Evolutionary conservation across 2,329 filamentous ascomycete species (phyloP).

Genomic region (Harringtonia aguacate): DNA sequence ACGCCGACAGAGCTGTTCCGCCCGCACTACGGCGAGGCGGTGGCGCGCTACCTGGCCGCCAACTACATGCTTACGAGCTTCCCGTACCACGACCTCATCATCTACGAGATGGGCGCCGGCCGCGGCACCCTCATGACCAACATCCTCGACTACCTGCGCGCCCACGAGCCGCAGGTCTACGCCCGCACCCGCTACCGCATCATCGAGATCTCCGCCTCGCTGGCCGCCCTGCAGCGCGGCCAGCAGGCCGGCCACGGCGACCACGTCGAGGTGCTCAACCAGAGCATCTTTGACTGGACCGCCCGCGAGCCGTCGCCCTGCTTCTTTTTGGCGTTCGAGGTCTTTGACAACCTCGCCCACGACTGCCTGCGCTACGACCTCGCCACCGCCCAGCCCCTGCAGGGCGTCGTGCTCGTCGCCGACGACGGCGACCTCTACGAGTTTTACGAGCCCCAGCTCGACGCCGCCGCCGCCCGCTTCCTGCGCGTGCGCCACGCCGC

Average conservation of each 20-base stretch:
- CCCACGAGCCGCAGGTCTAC: conserved; percentile 83
- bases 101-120: conserved; percentile 98
- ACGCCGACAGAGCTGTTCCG: conserved; percentile 95
- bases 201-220: conserved; percentile 82
- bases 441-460: conserved; percentile 73
- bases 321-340: conserved; percentile 96
- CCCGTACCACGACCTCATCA: conserved; percentile 91
- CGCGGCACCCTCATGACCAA: conserved; percentile 98
- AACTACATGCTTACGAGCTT: conserved; percentile 94
- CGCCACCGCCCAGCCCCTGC: conserved; percentile 68
- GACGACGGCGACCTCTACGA: conserved; percentile 83
- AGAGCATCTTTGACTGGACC: conserved; percentile 90
- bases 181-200: conserved; percentile 87
- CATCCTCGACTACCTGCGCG: conserved; percentile 91
- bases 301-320: conserved; percentile 82
- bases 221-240: conserved; percentile 67
- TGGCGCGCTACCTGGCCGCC: conserved; percentile 88
- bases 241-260: conserved; percentile 65
- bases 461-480: conserved; percentile 74
- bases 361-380: conserved; percentile 88
- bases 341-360: conserved; percentile 97
- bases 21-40: conserved; percentile 92
- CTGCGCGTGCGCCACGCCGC: conserved; percentile 76
- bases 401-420: conserved; percentile 83
- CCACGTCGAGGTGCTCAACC: conserved; percentile 91